phyloP scores from a whole-genome alignment of 1,284 basidiomycete genomes.

The Trichosporon faecale region DNA sequence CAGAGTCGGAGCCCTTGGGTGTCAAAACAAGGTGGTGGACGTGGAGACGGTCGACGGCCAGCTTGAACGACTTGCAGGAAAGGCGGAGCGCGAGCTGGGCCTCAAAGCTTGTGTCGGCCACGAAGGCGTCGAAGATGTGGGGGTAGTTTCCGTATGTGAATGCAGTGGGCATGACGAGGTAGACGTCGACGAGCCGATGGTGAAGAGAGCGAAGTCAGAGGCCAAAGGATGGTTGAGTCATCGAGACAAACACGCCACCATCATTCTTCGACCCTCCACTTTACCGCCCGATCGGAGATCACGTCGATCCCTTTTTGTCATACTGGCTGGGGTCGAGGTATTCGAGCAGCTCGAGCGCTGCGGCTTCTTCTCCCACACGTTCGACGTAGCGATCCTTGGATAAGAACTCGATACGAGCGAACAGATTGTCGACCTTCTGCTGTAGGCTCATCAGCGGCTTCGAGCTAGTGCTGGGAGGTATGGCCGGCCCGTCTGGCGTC shows the following conservation, averaged over 20 bases:
- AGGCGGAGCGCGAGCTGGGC: neutral
- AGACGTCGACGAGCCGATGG: neutral
- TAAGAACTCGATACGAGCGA: neutral
- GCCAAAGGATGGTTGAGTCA: neutral
- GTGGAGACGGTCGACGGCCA: neutral
- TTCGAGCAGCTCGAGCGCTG: neutral
- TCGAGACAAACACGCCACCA: neutral
- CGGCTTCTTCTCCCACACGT: neutral
- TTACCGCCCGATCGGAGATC: neutral
- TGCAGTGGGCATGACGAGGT: neutral
- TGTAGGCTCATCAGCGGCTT: neutral
- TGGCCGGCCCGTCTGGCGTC: neutral
- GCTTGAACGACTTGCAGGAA: neutral
- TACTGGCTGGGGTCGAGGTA: neutral
- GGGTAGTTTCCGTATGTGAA: neutral
- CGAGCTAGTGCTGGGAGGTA: neutral
- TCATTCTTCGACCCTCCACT: neutral
- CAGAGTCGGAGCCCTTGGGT: neutral
- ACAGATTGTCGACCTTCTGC: neutral
- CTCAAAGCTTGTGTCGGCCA: neutral
- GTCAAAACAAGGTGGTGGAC: neutral
- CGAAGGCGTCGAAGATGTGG: constrained; percentile 1
- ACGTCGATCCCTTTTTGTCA: neutral
- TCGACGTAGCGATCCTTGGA: neutral
- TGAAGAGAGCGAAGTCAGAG: neutral